A percentile compares a stretch with the other conserved stretches of the same genome.
phyloP scores from a whole-genome alignment of 1,284 basidiomycete genomes.

The Thecaphora frezii region DNA sequence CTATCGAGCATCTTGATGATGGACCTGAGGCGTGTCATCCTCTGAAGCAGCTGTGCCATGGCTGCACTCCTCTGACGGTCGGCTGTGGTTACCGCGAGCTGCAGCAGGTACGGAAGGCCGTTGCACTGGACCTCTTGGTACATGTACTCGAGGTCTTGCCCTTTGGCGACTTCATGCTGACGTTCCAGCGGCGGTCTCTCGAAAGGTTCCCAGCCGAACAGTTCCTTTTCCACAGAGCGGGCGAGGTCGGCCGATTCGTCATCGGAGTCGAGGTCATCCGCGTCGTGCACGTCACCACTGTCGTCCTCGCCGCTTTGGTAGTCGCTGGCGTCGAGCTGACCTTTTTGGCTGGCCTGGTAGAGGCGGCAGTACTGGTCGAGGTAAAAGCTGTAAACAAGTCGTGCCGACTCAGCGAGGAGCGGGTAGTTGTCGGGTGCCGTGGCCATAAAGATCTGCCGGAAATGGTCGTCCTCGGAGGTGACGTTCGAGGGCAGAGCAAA shows the following conservation, averaged over 20 bases:
- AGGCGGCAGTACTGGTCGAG: conserved; percentile 20
- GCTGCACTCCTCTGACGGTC: conserved; percentile 22
- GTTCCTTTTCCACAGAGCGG: conserved; percentile 2
- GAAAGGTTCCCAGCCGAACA: conserved; percentile 26
- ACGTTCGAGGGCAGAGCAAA: not conserved
- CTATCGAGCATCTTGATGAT: conserved; percentile 26
- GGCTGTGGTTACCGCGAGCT: conserved; percentile 12
- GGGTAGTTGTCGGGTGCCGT: conserved; percentile 36
- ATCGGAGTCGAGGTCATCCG: not conserved
- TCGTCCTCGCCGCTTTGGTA: not conserved
- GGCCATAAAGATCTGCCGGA: conserved; percentile 18
- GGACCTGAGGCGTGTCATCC: conserved; percentile 12
- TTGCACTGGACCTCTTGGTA: conserved; percentile 30
- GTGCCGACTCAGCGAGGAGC: conserved; percentile 18
- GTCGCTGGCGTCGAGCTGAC: not conserved
- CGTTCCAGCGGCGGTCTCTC: not conserved
- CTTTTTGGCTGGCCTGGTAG: conserved; percentile 19
- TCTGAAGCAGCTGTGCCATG: conserved; percentile 14
- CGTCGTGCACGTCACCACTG: not conserved
- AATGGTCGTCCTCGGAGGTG: conserved; percentile 6
- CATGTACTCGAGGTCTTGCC: conserved; percentile 5
- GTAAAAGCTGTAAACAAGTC: conserved; percentile 23
- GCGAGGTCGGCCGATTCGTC: not conserved
- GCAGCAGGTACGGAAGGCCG: conserved; percentile 35
- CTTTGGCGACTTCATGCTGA: not conserved